Conservation (phyloP, 2,329 filamentous ascomycete genomes). For the Fusarium sp. region DNA sequence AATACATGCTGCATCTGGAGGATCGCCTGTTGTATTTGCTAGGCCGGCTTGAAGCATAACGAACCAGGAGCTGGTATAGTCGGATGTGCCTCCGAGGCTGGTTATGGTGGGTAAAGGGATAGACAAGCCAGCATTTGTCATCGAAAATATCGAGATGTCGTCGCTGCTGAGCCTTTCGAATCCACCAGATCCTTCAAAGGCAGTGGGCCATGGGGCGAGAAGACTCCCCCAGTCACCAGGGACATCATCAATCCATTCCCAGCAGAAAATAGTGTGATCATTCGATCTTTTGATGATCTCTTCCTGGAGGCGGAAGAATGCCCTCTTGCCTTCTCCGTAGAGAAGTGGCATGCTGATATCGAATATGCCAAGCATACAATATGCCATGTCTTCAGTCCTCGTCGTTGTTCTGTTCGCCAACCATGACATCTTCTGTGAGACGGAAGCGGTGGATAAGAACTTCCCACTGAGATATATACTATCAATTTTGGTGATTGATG, state of each 20-base stretch:
- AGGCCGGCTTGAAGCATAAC: no score
- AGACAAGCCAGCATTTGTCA: no score
- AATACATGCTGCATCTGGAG: no score
- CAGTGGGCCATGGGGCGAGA: not conserved
- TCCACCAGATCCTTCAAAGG: no score
- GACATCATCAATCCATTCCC: not conserved
- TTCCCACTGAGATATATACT: not conserved
- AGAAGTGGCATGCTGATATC: conserved; percentile 6
- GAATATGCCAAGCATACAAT: conserved; percentile 16
- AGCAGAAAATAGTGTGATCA: not conserved
- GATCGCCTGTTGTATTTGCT: no score
- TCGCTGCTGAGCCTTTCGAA: no score
- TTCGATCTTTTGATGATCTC: not conserved
- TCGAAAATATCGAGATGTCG: no score
- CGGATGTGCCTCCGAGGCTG: no score
- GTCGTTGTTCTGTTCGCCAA: not conserved
- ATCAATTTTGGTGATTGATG: not conserved
- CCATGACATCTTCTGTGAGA: not conserved
- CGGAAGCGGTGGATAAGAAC: no score
- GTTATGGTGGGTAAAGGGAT: no score
- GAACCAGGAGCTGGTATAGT: no score
- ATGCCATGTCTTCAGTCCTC: conserved; percentile 1
- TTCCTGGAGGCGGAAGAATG: accelerated
- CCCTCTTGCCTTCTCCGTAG: not conserved
- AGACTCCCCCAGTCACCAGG: accelerated